phyloP scores from a whole-genome alignment of 345 rosid species.

The Carallia pectinifolia region DNA sequence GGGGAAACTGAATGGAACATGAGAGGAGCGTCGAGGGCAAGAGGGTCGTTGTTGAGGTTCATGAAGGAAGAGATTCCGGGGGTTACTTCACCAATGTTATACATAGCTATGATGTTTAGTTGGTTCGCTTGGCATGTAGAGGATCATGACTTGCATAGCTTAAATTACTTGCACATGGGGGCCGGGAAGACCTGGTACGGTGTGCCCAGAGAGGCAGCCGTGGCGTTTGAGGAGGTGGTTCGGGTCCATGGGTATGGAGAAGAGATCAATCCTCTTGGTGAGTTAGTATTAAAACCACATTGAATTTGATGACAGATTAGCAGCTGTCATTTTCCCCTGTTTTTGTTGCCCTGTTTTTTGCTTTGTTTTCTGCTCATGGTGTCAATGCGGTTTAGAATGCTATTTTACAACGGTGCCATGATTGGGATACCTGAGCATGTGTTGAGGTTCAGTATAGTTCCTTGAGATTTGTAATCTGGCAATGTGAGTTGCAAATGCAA shows the following conservation, averaged over 20 bases:
- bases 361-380: not conserved
- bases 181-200: slow-evolving; percentile 99
- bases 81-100: slow-evolving; percentile 97
- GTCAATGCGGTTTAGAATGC: no score
- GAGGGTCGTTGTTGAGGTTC: slow-evolving; percentile 83
- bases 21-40: slow-evolving; percentile 89
- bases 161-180: slow-evolving; percentile 95
- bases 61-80: slow-evolving; percentile 99
- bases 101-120: slow-evolving; percentile 94
- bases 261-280: slow-evolving; percentile 95
- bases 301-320: not conserved
- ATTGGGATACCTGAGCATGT: not conserved
- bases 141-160: slow-evolving; percentile 97
- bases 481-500: not conserved
- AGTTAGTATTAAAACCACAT: slow-evolving; percentile 21
- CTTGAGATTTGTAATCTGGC: not conserved
- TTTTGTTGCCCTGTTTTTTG: slow-evolving; percentile 4
- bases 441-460: not conserved
- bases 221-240: slow-evolving; percentile 94
- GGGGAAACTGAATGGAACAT: slow-evolving; percentile 97
- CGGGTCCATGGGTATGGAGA: slow-evolving; percentile 92
- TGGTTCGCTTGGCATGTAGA: slow-evolving; percentile 99
- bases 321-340: slow-evolving; percentile 27
- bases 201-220: slow-evolving; percentile 87
- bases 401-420: not conserved